Evolutionary conservation across 2,329 filamentous ascomycete species (phyloP), one percentile per base, ranked within the genome.

Genomic region (Venturia aucupariae): DNA sequence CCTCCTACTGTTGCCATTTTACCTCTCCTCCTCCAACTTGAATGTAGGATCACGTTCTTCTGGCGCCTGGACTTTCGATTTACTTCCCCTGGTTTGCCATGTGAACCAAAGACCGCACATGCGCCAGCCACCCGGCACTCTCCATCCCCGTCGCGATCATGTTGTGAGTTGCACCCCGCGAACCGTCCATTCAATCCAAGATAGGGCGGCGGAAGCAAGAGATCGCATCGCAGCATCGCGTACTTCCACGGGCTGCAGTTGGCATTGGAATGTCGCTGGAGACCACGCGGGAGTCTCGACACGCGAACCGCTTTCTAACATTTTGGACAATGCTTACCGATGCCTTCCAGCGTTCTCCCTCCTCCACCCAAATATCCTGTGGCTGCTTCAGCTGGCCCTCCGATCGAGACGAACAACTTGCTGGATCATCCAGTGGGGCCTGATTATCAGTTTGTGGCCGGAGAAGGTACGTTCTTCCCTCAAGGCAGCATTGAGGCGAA

Each of bases 391-490:
- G 87, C 88, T 70, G 85, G 85, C 68, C 88, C 89, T 44, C 85
- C 96, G 75, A 88, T 96, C 72, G 94, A 99, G 82, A 97, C 93
- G 63, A 96, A 94, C 77, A 99, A 97, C 74, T 88, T 86, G 46
- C 80, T 99, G 67, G 86, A 85, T 65, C 89, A 90, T 71, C 93
- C 90, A 30, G 86, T 86, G 42, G 90, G 90, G 5, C 84, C 90
- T 30, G 92, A 96, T 70, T 90, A 91, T 76, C 90, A 95, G 74
- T 87, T 99, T 69, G 86, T 96, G 54, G 92, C 93, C 60, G 94
- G 93, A 75, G 94, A 99, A 86, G 94, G 92, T 90, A 78, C 68
- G 72, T 70, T 60, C 62, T 48, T 62, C 19, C 66, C 39, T 24
- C 27, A n/a, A 46, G 7, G 42, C 41, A 13, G 27, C 19, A 32